Evolutionary conservation across 768 basidiomycete species (phyloP), one percentile per base, ranked within the genome.

Genomic region (Glaciozyma antarctica): DNA sequence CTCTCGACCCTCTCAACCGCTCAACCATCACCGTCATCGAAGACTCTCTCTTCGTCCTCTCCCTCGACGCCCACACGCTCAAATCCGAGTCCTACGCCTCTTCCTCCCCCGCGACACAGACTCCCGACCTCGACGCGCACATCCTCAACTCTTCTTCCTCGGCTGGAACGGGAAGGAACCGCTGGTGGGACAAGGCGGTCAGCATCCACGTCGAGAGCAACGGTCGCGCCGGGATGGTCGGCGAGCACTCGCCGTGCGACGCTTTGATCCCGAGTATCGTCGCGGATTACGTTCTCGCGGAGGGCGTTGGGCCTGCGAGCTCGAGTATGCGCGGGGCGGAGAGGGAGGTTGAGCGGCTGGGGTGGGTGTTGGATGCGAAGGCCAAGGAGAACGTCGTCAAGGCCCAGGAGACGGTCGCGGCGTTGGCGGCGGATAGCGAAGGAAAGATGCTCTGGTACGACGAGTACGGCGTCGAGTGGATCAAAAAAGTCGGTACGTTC

Each of bases 241-340:
- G 93, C 7, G 93, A 97, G 77, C 92, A 94, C 75, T 88, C 89
- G 0, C 86, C 88, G 0, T 86, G 86, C 64, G 93, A 95, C 68
- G 94, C 92, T 1, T 79, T 97, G 19, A 85, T 93, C 3, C 92
- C 92, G 0, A 88, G 88, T 66, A 86, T 91, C 56, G 84, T 88
- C 12, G 84, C 85, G 41, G 90, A 95, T 70, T 93, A 88, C 71
- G 85, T 85, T 1, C 78, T 95, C 45, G 82, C 83, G 0, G 81
- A 87, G 71, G 19, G 21, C 22, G 32, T 59, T 15, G 58, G 28
- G n/a, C 17, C n/a, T 5, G 70, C 63, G 38, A 70, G 58, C 65
- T 79, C 56, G 43, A 63, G 55, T 30, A 34, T 64, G 54, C 26
- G 47, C 17, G 47, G 60, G 17, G 19, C 59, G 59, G 47, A 21